Evolutionary conservation across 768 basidiomycete genomes (phyloP).

Genomic region (Amanita phalloides): DNA sequence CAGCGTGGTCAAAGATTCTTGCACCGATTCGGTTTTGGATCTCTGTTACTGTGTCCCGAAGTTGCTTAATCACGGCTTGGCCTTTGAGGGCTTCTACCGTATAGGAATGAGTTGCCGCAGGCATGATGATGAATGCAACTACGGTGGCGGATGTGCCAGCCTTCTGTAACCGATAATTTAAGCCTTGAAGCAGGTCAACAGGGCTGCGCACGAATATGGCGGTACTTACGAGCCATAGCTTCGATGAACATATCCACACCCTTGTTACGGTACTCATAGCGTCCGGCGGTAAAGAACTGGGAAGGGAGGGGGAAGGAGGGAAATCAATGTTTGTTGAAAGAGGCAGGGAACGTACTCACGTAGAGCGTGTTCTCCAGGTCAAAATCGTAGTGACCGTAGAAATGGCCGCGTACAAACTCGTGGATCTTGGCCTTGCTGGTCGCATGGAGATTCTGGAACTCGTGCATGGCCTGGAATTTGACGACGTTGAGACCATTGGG

Average conservation of each 20-base stretch:
- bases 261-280: constrained; percentile 99
- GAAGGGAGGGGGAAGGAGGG: not conserved
- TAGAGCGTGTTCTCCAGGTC: constrained; percentile 89
- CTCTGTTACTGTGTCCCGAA: constrained; percentile 91
- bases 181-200: constrained; percentile 16
- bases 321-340: not conserved
- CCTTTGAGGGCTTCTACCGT: constrained; percentile 94
- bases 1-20: constrained; percentile 89
- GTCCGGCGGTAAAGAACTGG: constrained; percentile 97
- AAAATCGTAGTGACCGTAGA: constrained; percentile 96
- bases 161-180: constrained; percentile 44
- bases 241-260: constrained; percentile 99
- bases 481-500: constrained; percentile 97
- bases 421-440: constrained; percentile 95
- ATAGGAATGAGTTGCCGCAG: constrained; percentile 91
- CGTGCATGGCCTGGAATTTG: constrained; percentile 99
- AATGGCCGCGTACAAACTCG: constrained; percentile 95
- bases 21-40: constrained; percentile 91
- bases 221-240: constrained; percentile 67
- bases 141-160: constrained; percentile 69
- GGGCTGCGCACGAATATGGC: not conserved
- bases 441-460: constrained; percentile 94
- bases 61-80: constrained; percentile 95
- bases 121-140: constrained; percentile 99
- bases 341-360: constrained; percentile 27